Conservation (phyloP, 2,329 filamentous ascomycete genomes). For the Colletotrichum abscissum region DNA sequence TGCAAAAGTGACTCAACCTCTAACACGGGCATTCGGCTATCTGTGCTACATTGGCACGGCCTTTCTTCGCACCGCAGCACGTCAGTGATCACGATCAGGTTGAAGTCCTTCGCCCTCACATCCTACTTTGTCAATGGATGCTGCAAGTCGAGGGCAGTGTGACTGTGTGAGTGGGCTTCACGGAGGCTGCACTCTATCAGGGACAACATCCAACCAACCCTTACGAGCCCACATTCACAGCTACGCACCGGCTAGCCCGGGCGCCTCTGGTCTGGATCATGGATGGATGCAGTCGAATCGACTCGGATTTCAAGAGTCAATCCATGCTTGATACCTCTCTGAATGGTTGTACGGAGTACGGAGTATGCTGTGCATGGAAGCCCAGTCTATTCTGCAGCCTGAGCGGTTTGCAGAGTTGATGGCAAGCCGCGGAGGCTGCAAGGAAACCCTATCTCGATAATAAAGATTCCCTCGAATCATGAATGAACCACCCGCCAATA, state of each 20-base stretch:
- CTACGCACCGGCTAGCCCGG: constrained; percentile 21
- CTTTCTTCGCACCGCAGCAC: neutral
- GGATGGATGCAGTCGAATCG: constrained; percentile 15
- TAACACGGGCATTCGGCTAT: constrained; percentile 12
- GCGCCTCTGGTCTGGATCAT: constrained; percentile 18
- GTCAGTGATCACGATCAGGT: constrained; percentile 10
- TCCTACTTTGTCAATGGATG: neutral
- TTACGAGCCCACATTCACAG: neutral
- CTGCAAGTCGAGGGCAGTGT: constrained; percentile 8
- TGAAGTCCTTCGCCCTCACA: neutral
- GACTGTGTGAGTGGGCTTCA: constrained; percentile 22
- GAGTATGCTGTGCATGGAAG: neutral
- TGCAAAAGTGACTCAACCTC: constrained; percentile 11
- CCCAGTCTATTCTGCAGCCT: constrained; percentile 21
- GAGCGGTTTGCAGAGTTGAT: constrained; percentile 6
- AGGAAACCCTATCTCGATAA: constrained; percentile 8
- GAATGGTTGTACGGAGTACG: neutral
- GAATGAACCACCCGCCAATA: constrained; percentile 8
- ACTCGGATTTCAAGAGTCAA: neutral
- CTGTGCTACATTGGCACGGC: constrained; percentile 1
- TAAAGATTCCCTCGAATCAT: constrained; percentile 5
- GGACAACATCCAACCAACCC: constrained; percentile 9
- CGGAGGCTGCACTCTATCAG: constrained; percentile 17
- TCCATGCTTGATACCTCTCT: constrained; percentile 2
- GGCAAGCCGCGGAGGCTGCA: neutral